These are phyloP conservation scores for Deinandra increscens DNA, from an alignment of 129 eudicot genomes.

Conservation along the genomic window DNA sequence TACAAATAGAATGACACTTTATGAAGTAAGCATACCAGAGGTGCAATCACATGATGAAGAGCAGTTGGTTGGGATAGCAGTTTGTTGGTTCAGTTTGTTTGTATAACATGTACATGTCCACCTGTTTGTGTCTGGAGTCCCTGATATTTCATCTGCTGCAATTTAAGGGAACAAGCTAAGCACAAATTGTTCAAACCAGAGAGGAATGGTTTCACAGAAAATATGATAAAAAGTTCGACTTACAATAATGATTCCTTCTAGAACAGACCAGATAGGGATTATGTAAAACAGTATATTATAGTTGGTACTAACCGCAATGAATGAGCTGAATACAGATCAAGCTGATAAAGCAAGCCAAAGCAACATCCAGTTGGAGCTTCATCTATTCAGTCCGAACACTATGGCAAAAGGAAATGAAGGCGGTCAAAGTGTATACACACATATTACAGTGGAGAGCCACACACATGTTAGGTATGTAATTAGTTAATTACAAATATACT, in stretches of 20 bases:
- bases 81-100: conserved; percentile 35
- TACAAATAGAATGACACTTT: neutral
- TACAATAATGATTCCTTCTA: neutral
- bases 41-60: conserved; percentile 76
- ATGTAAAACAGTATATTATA: conserved; percentile 14
- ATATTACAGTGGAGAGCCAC: neutral
- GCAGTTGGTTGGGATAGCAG: conserved; percentile 45
- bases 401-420: conserved; percentile 21
- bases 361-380: conserved; percentile 46
- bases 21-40: conserved; percentile 47
- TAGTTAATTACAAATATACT: neutral
- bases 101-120: conserved; percentile 81
- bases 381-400: conserved; percentile 41
- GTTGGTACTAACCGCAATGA: conserved; percentile 47
- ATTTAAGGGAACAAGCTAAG: conserved; percentile 13
- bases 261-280: neutral
- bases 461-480: conserved; percentile 3
- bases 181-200: neutral
- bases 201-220: neutral
- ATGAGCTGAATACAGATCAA: conserved; percentile 43
- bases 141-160: conserved; percentile 47
- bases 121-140: conserved; percentile 41
- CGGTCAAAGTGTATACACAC: conserved; percentile 11
- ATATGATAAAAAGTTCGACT: neutral
- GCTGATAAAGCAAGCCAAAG: conserved; percentile 45